Percentiles rank a stretch among this genome's conserved stretches.
Conservation (phyloP, 192 early-diverging fungal genomes). For the Linnemannia zychae region DNA sequence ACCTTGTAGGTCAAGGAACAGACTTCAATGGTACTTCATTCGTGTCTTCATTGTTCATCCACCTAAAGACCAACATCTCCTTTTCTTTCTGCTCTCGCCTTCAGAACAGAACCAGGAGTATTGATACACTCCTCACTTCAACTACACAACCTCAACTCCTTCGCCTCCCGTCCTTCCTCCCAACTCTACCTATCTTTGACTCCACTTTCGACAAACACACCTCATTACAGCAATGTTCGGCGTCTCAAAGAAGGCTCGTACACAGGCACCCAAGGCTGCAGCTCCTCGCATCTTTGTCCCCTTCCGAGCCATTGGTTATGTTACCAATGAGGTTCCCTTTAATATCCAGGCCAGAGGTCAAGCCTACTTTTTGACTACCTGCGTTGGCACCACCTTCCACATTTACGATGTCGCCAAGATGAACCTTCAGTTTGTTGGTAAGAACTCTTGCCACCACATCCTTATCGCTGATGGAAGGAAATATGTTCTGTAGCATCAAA, state of each 20-base stretch:
- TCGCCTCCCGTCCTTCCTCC: not conserved
- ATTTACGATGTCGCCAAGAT: conserved; percentile 91
- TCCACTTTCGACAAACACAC: not conserved
- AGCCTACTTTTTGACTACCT: conserved; percentile 85
- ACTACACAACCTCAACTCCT: not conserved
- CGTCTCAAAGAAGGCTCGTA: conserved; percentile 54
- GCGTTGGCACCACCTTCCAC: conserved; percentile 91
- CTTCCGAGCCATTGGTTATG: conserved; percentile 93
- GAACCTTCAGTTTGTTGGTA: conserved; percentile 81
- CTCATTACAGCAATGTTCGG: conserved; percentile 43
- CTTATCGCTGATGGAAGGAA: not conserved
- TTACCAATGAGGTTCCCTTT: conserved; percentile 86
- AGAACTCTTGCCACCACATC: not conserved
- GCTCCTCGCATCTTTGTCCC: conserved; percentile 80
- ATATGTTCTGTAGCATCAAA: not conserved
- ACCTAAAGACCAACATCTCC: not conserved
- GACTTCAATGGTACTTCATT: not conserved
- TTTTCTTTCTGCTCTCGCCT: not conserved
- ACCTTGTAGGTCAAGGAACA: not conserved
- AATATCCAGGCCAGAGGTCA: conserved; percentile 83
- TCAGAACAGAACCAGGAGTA: not conserved
- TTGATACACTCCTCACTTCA: not conserved
- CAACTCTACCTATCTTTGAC: not conserved
- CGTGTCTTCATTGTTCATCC: conserved; percentile 1
- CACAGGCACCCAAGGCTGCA: conserved; percentile 44